Percentiles rank a stretch among this genome's conserved stretches.
These are phyloP conservation scores for Heliamphora ciliata DNA, from an alignment of 179 eudicot genomes.

Conservation along the genomic window DNA sequence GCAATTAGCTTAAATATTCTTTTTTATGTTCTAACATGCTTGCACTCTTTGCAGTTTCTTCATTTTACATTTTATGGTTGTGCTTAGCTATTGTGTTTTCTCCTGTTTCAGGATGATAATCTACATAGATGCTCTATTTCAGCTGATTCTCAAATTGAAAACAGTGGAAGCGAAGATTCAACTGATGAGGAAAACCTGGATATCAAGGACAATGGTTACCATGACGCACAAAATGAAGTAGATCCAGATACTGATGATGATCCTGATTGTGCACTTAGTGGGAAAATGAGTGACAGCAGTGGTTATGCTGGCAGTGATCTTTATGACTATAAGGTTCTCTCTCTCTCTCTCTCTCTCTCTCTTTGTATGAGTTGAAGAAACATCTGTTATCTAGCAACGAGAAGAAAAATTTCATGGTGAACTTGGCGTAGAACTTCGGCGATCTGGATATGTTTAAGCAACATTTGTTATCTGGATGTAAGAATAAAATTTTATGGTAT, in stretches of 20 bases:
- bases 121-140: constrained; percentile 91
- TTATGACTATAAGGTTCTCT: constrained; percentile 78
- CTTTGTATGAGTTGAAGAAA: neutral
- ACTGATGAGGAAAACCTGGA: constrained; percentile 65
- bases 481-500: neutral
- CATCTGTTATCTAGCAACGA: neutral
- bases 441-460: neutral
- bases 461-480: neutral
- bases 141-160: constrained; percentile 77
- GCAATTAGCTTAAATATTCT: neutral
- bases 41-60: neutral
- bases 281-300: constrained; percentile 89
- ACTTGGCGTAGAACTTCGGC: neutral
- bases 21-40: neutral
- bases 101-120: constrained; percentile 63
- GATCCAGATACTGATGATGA: constrained; percentile 72
- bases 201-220: constrained; percentile 63
- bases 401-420: neutral
- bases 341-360: constrained; percentile 12
- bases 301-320: constrained; percentile 88
- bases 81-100: constrained; percentile 7
- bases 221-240: constrained; percentile 73
- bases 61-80: neutral
- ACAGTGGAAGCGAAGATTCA: constrained; percentile 79
- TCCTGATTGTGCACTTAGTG: constrained; percentile 75